Evolutionary conservation across 345 rosid genomes (phyloP), one percentile per base, ranked within the genome.

Genomic region (Durio zibethinus): DNA sequence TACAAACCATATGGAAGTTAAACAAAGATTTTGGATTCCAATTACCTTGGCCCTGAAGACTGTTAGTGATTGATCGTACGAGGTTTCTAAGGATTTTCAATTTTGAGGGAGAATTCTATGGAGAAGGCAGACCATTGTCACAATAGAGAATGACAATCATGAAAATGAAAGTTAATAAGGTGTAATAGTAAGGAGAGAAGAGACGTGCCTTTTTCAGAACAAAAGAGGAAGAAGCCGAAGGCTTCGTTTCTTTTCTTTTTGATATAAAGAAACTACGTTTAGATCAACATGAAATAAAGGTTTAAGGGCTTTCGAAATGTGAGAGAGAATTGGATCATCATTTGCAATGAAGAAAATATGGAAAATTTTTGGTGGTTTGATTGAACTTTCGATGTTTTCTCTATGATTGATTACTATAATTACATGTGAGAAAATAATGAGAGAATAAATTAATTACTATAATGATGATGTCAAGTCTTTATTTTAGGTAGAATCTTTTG

Each of bases 121-220:
- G 56, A 94, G 95, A 77, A 94, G 98, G 82, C 97, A 94, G 63
- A 91, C 77, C 86, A 93, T 82, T 48, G 98, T 92, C 94, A 0
- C 90, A 89, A 23, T 90, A 88, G 29, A 95, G 92, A 20, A 89
- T 75, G 25, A 83, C 66, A 20, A 90, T 92, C 27, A 95, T 89
- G 84, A 88, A 69, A 10, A 90, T 86, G 85, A 95, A 90, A 20
- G 83, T 85, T 1, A 92, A 1, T 2, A 93, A 79, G 53, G 96
- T 85, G 84, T 90, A 88, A 83, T 90, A 85, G 76, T 87, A 89
- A 20, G 98, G 95, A 72, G 95, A 89, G 74, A 88, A 89, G 74
- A 88, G 80, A 57, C 93, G 92, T 7, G 92, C 48, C 81, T 90
- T 95, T 80, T 92, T 81, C 0, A 81, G 82, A 31, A 71, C 77